Evolutionary conservation across 2,329 filamentous ascomycete genomes (phyloP).

Genomic region (Fusarium acutatum): DNA sequence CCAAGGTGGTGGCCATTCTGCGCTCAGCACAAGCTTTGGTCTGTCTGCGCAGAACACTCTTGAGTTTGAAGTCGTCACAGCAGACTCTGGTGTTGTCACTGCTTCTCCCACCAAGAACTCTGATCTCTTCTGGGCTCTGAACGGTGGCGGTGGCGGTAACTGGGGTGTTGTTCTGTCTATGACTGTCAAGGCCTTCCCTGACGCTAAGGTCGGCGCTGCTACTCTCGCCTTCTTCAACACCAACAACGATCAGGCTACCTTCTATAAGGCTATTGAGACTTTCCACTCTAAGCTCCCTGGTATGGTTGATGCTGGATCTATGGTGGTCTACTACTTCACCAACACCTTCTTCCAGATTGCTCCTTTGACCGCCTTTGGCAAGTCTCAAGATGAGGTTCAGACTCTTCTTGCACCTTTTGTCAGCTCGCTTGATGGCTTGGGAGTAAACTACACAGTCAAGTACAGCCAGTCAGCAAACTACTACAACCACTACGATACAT

Average conservation of each 20-base stretch:
- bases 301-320: conserved; percentile 58
- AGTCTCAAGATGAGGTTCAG: not conserved
- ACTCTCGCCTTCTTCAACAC: conserved; percentile 52
- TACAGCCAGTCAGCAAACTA: conserved; percentile 26
- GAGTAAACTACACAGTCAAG: conserved; percentile 12
- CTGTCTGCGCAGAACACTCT: conserved; percentile 68
- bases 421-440: conserved; percentile 4
- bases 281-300: conserved; percentile 48
- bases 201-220: conserved; percentile 53
- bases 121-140: conserved; percentile 71
- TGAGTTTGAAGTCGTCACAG: conserved; percentile 64
- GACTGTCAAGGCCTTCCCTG: conserved; percentile 52
- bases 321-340: conserved; percentile 51
- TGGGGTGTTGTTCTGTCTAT: conserved; percentile 66
- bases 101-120: conserved; percentile 57
- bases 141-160: conserved; percentile 67
- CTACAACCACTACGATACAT: conserved; percentile 52
- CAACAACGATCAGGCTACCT: conserved; percentile 48
- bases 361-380: conserved; percentile 42
- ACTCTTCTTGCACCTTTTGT: conserved; percentile 49
- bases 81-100: conserved; percentile 55
- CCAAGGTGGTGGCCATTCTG: conserved; percentile 64
- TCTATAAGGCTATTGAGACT: conserved; percentile 57
- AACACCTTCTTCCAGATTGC: conserved; percentile 54
- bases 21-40: conserved; percentile 63